Evolutionary conservation across 345 rosid species (phyloP), one percentile per base, ranked within the genome.

Genomic region (Gossypium rotundifolium): DNA sequence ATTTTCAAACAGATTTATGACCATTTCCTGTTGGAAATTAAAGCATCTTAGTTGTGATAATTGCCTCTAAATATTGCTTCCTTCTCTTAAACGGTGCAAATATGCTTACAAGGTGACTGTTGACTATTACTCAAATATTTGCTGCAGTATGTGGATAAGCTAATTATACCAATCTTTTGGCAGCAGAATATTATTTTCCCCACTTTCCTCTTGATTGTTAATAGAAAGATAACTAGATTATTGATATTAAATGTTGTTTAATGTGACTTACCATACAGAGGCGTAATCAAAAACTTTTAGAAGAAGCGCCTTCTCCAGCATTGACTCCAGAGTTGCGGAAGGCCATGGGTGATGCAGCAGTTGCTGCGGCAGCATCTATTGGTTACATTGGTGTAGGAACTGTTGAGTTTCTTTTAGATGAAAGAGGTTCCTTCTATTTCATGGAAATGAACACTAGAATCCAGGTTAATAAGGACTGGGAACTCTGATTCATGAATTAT

Each of bases 281-380:
- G 78, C 95, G 98, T 79, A 95, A 93, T 76, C 99, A 95, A 76
- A 95, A 95, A 81, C 85, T 91, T 77, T 81, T 95, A 67, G 99
- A 95, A 88, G 99, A 95, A 84, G 99, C 99, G 52, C 99, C 99
- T 46, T 95, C 98, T 78, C 99, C 99, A 54, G 99, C 98, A 77
- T 77, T 95, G 86, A 95, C 97, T 78, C 85, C 94, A 52, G 96
- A 95, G 78, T 79, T 95, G 83, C 85, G 99, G 42, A 95, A 91
- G 83, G 97, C 98, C 81, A 95, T 95, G 99, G 98, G 98, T 79
- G 99, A 95, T 88, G 97, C 99, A 75, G 99, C 99, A 59, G 98
- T 93, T 75, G 90, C 97, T 51, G 99, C 99, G n/a, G 99, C 98
- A 78, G 99, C 98, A 73, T 95, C 98, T 38, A 95, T 95, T 76